A percentile compares a stretch with the other conserved stretches of the same genome.
Conservation (phyloP, 129 eudicot genomes). For the Tagetes patula region DNA sequence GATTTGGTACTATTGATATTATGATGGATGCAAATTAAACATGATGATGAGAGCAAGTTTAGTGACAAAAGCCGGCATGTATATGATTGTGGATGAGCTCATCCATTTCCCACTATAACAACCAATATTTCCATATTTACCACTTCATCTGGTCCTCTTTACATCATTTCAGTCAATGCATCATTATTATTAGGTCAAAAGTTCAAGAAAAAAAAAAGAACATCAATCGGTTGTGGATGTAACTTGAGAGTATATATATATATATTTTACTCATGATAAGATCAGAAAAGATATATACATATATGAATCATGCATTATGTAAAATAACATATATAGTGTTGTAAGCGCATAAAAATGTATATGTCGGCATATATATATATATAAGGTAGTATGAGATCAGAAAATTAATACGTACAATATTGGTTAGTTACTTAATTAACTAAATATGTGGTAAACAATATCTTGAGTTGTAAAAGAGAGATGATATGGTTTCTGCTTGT, state of each 20-base stretch:
- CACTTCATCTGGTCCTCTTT: neutral
- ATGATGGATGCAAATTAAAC: neutral
- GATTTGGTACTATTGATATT: neutral
- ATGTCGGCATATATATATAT: neutral
- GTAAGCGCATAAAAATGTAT: neutral
- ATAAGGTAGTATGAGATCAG: too few relatives aligned
- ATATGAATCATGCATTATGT: too few relatives aligned
- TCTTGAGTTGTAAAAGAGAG: constrained; percentile 8
- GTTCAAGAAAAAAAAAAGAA: neutral
- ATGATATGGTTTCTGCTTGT: constrained; percentile 1
- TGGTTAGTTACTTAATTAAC: neutral
- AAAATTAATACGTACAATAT: neutral
- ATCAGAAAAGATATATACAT: too few relatives aligned
- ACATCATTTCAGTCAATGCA: constrained; percentile 7
- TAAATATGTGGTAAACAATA: constrained; percentile 6
- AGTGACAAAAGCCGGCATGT: constrained; percentile 19
- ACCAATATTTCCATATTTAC: neutral
- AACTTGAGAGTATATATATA: too few relatives aligned
- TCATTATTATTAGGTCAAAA: neutral
- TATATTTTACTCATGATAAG: too few relatives aligned
- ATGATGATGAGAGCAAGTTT: neutral
- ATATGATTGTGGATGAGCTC: constrained; percentile 18
- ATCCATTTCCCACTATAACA: constrained; percentile 18
- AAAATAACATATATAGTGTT: too few relatives aligned
- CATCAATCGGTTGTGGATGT: too few relatives aligned